phyloP scores from a whole-genome alignment of 1,284 basidiomycete genomes.

The Cutaneotrichosporon daszewskae region DNA sequence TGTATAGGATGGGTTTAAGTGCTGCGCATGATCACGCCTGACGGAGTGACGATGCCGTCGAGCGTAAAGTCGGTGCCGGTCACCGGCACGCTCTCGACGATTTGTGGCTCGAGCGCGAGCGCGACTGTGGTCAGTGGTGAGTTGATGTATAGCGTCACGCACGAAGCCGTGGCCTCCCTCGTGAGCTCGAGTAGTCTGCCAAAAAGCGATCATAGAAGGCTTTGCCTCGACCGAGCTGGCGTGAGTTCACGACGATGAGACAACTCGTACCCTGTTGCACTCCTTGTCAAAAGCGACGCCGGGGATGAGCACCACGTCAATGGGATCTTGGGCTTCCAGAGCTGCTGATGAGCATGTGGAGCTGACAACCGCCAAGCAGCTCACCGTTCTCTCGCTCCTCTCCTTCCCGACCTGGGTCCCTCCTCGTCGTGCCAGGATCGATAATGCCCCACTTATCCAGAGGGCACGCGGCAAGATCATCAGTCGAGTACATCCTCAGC shows the following conservation, averaged over 20 bases:
- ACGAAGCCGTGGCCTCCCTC: conserved; percentile 26
- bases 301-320: conserved; percentile 44
- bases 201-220: conserved; percentile 46
- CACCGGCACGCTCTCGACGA: conserved; percentile 33
- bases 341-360: too few relatives aligned
- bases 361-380: conserved; percentile 8
- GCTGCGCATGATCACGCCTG: conserved; percentile 26
- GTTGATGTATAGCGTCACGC: neutral
- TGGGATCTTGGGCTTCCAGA: conserved; percentile 21
- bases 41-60: conserved; percentile 37
- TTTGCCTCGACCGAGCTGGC: conserved; percentile 46
- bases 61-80: conserved; percentile 34
- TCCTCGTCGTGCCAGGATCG: conserved; percentile 33
- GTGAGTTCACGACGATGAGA: conserved; percentile 2
- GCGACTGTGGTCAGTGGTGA: conserved; percentile 30
- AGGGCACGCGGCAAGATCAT: conserved; percentile 34
- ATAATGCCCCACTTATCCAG: conserved; percentile 47
- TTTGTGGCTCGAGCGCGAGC: conserved; percentile 38
- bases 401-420: conserved; percentile 18
- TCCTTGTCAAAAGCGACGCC: conserved; percentile 44
- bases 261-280: conserved; percentile 37
- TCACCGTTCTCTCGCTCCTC: conserved; percentile 35
- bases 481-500: conserved; percentile 37
- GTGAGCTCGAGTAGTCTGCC: conserved; percentile 25
- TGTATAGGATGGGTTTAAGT: too few relatives aligned